These are phyloP conservation scores for Paralagenidium karlingii DNA, from an alignment of 352 stramenopile genomes.

Conservation along the genomic window DNA sequence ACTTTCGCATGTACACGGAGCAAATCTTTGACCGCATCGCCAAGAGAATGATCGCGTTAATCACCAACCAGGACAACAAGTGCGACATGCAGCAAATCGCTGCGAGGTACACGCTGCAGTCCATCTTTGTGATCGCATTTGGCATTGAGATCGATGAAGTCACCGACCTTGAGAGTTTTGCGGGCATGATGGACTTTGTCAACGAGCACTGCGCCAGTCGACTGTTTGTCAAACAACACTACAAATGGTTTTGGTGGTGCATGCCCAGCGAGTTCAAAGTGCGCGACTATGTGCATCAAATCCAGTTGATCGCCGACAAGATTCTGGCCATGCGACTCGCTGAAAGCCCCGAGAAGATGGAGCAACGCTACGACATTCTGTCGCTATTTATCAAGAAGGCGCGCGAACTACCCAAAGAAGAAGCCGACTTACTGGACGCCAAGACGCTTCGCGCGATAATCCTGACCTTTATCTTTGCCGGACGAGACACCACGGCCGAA, in stretches of 20 bases:
- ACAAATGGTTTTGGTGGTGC: conserved; percentile 34
- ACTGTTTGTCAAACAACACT: conserved; percentile 53
- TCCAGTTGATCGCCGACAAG: conserved; percentile 25
- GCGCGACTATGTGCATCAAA: conserved; percentile 4
- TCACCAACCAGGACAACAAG: not conserved
- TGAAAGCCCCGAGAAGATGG: conserved; percentile 22
- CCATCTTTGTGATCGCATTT: not conserved
- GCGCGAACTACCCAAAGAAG: conserved; percentile 3
- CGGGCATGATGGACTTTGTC: conserved; percentile 1
- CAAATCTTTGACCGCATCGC: conserved; percentile 11
- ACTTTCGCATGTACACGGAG: conserved; percentile 15
- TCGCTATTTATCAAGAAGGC: conserved; percentile 2
- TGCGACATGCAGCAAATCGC: not conserved
- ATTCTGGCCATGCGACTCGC: conserved; percentile 14
- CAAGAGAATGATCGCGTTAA: not conserved
- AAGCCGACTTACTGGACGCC: conserved; percentile 8
- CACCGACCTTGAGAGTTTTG: not conserved
- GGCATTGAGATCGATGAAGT: not conserved
- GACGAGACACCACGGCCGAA: conserved; percentile 66
- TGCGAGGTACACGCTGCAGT: not conserved
- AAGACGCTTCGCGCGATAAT: conserved; percentile 46
- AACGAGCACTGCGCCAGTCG: conserved; percentile 25
- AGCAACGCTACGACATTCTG: conserved; percentile 8
- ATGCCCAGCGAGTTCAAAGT: conserved; percentile 42
- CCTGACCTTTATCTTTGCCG: conserved; percentile 75